Evolutionary conservation across 1,139 yeast genomes (phyloP).

Genomic region (Debaryomyces sp.): DNA sequence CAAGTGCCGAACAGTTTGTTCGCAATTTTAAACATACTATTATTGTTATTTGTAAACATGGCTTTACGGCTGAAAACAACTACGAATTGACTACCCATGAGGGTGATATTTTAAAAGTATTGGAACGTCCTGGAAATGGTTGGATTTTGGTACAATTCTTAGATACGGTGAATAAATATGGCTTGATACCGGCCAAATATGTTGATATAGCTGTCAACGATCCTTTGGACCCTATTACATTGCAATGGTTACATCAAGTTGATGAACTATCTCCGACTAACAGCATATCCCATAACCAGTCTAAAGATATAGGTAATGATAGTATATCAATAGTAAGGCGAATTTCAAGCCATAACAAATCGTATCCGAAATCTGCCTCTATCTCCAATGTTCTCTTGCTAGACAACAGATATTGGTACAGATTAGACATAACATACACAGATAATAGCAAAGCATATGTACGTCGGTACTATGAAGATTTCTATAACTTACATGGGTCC

Average conservation of each 20-base stretch:
- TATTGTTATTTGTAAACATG: slow-evolving; percentile 41
- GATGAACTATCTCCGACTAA: slow-evolving; percentile 12
- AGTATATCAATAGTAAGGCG: not conserved
- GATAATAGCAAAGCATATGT: slow-evolving; percentile 33
- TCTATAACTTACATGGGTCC: slow-evolving; percentile 41
- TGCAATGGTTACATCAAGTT: slow-evolving; percentile 32
- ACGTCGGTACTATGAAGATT: slow-evolving; percentile 47
- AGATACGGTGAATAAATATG: slow-evolving; percentile 39
- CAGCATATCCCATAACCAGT: slow-evolving; percentile 12
- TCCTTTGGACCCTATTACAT: slow-evolving; percentile 36
- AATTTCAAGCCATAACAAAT: slow-evolving; percentile 25
- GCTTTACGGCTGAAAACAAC: slow-evolving; percentile 35
- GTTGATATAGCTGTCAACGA: slow-evolving; percentile 52
- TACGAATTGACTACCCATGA: slow-evolving; percentile 38
- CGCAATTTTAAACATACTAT: slow-evolving; percentile 29
- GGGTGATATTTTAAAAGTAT: slow-evolving; percentile 44
- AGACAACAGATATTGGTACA: slow-evolving; percentile 45
- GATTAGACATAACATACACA: slow-evolving; percentile 39
- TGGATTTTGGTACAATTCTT: slow-evolving; percentile 49
- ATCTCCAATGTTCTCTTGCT: slow-evolving; percentile 38
- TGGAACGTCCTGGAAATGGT: slow-evolving; percentile 43
- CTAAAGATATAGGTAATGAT: slow-evolving; percentile 14
- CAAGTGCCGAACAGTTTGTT: not conserved
- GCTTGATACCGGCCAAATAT: slow-evolving; percentile 45
- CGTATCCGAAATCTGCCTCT: slow-evolving; percentile 34